Evolutionary conservation across 805 yeast species (phyloP).

Genomic region (Cyberlindnera euphorbiae): DNA sequence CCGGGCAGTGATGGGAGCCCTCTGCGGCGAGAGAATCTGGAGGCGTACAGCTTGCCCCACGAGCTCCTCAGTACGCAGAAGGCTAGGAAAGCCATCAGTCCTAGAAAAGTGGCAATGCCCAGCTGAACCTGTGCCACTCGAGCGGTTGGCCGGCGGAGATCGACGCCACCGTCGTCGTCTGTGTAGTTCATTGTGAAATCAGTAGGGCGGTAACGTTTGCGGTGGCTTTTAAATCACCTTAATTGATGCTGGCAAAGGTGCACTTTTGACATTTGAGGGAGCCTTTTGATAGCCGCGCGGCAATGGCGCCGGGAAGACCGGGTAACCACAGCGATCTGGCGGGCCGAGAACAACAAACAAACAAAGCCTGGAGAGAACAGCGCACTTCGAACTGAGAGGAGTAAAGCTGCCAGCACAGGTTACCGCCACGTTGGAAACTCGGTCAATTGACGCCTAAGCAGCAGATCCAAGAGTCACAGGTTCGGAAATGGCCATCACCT

Average conservation of each 20-base stretch:
- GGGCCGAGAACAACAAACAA: neutral
- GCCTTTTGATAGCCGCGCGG: no score
- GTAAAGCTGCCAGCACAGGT: no score
- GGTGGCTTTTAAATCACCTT: no score
- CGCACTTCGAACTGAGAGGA: no score
- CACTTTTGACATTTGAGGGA: no score
- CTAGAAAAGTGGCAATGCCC: conserved; percentile 62
- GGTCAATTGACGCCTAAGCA: no score
- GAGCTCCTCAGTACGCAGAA: conserved; percentile 69
- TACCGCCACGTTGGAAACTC: no score
- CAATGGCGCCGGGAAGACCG: no score
- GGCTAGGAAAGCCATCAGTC: conserved; percentile 58
- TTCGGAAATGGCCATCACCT: conserved; percentile 31
- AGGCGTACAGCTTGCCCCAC: conserved; percentile 82
- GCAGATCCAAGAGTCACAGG: no score
- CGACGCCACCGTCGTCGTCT: conserved; percentile 10
- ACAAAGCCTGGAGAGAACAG: no score
- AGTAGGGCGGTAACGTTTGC: neutral
- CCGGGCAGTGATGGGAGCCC: conserved; percentile 57
- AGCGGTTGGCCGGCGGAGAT: conserved; percentile 25
- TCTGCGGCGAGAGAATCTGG: conserved; percentile 48
- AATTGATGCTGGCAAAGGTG: no score
- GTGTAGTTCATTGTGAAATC: conserved; percentile 1
- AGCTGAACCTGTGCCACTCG: conserved; percentile 76
- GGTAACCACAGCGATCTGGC: neutral